phyloP scores from a whole-genome alignment of 495 filamentous ascomycete genomes.

The Annulohypoxylon stygium region DNA sequence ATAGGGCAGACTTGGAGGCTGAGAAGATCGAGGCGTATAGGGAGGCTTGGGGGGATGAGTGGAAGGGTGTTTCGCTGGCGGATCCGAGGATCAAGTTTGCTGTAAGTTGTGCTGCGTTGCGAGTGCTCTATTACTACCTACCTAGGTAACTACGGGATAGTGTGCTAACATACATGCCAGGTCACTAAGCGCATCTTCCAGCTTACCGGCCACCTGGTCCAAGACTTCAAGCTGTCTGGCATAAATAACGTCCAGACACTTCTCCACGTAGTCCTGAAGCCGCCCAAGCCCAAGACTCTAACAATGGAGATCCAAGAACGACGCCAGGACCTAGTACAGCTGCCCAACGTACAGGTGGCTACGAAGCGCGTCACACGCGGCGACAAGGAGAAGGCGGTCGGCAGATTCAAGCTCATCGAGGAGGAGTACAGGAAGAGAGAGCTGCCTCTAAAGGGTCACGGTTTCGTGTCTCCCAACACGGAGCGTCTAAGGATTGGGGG shows the following conservation, averaged over 20 bases:
- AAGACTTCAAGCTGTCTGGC: slow-evolving; percentile 72
- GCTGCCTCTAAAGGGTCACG: slow-evolving; percentile 62
- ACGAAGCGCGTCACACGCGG: slow-evolving; percentile 70
- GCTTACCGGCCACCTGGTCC: slow-evolving; percentile 78
- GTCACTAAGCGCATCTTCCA: slow-evolving; percentile 81
- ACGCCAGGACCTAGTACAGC: slow-evolving; percentile 57
- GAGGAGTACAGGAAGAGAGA: slow-evolving; percentile 74
- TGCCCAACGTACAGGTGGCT: slow-evolving; percentile 79
- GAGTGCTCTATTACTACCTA: background rate
- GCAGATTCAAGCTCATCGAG: slow-evolving; percentile 88
- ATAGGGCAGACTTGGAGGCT: slow-evolving; percentile 22
- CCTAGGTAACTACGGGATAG: background rate
- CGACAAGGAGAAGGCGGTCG: slow-evolving; percentile 79
- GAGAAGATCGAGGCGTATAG: slow-evolving; percentile 49
- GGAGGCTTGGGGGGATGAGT: slow-evolving; percentile 60
- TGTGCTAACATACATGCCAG: slow-evolving; percentile 55
- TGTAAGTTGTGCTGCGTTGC: slow-evolving; percentile 63
- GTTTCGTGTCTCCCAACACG: slow-evolving; percentile 37
- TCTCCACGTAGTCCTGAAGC: slow-evolving; percentile 64
- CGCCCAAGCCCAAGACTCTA: slow-evolving; percentile 71
- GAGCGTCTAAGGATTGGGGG: slow-evolving; percentile 38
- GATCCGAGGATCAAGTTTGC: slow-evolving; percentile 77
- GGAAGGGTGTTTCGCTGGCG: slow-evolving; percentile 67
- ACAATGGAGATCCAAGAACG: slow-evolving; percentile 57
- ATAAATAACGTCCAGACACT: slow-evolving; percentile 68